Evolutionary conservation across 768 basidiomycete species (phyloP).

Genomic region (Psilocybe tampanensis): DNA sequence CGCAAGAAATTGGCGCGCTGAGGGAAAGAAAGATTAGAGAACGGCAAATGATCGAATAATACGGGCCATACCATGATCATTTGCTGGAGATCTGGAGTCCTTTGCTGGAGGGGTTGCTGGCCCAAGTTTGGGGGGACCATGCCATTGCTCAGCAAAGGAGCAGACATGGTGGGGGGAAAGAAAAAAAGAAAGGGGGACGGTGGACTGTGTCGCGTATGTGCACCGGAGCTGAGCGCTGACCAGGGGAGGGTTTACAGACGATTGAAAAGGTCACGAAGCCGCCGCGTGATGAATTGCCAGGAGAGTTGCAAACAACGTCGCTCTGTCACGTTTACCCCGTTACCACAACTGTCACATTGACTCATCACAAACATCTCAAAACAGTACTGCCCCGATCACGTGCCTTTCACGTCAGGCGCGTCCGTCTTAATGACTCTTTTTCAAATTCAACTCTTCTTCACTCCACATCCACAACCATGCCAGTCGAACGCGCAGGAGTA

Average conservation of each 20-base stretch:
- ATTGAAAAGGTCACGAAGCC: constrained; percentile 32
- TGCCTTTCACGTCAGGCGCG: constrained; percentile 37
- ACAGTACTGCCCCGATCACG: constrained; percentile 27
- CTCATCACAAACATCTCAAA: constrained; percentile 3
- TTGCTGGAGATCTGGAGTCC: constrained; percentile 43
- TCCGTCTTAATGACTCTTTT: constrained; percentile 22
- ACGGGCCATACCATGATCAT: constrained; percentile 42
- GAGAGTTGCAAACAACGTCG: constrained; percentile 25
- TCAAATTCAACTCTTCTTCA: neutral
- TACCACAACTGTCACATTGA: constrained; percentile 10
- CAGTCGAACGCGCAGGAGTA: constrained; percentile 81
- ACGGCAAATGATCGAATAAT: constrained; percentile 4
- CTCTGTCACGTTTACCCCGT: constrained; percentile 1
- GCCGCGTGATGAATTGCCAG: constrained; percentile 35
- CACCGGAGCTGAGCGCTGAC: constrained; percentile 7
- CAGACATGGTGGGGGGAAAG: constrained; percentile 32
- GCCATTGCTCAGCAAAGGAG: constrained; percentile 43
- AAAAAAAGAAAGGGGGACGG: neutral
- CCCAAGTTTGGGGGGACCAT: constrained; percentile 31
- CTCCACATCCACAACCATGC: constrained; percentile 41
- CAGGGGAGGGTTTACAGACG: neutral
- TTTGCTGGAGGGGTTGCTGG: constrained; percentile 34
- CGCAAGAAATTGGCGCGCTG: constrained; percentile 53
- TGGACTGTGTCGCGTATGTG: constrained; percentile 9
- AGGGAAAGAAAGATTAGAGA: constrained; percentile 12